phyloP scores from a whole-genome alignment of 2,329 filamentous ascomycete genomes.

The Cercospora sojina region DNA sequence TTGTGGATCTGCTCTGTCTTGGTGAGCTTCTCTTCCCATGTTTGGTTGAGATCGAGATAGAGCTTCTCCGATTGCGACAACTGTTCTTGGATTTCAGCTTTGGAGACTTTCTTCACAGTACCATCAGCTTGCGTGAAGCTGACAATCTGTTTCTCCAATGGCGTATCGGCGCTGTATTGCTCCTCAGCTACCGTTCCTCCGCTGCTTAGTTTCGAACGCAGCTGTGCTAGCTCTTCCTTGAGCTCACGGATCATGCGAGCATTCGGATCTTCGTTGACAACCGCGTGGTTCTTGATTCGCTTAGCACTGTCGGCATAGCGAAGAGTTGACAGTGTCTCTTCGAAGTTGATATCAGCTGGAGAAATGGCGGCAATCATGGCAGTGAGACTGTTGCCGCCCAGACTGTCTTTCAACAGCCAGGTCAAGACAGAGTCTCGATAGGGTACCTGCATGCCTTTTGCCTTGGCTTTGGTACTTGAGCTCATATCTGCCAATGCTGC shows the following conservation, averaged over 20 bases:
- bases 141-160: slow-evolving; percentile 92
- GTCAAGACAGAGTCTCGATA: slow-evolving; percentile 97
- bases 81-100: slow-evolving; percentile 96
- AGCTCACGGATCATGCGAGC: slow-evolving; percentile 97
- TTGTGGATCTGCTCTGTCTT: slow-evolving; percentile 98
- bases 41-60: slow-evolving; percentile 93
- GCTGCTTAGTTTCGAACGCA: slow-evolving; percentile 75
- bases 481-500: slow-evolving; percentile 90
- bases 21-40: slow-evolving; percentile 93
- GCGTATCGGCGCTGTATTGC: slow-evolving; percentile 87
- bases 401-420: slow-evolving; percentile 93
- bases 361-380: slow-evolving; percentile 99
- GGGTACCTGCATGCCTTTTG: slow-evolving; percentile 74
- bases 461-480: slow-evolving; percentile 72
- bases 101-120: slow-evolving; percentile 88
- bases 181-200: slow-evolving; percentile 60
- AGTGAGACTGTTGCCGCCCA: slow-evolving; percentile 98
- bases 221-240: slow-evolving; percentile 85
- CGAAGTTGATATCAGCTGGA: slow-evolving; percentile 97
- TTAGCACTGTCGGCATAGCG: slow-evolving; percentile 97
- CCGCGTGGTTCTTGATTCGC: slow-evolving; percentile 99
- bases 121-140: slow-evolving; percentile 87
- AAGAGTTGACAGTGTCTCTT: slow-evolving; percentile 92
- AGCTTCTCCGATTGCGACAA: slow-evolving; percentile 95
- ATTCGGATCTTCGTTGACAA: slow-evolving; percentile 98